Percentiles rank a stretch among this genome's conserved stretches.
These are phyloP conservation scores for Myxozyma udenii DNA, from an alignment of 805 yeast genomes.

Conservation along the genomic window DNA sequence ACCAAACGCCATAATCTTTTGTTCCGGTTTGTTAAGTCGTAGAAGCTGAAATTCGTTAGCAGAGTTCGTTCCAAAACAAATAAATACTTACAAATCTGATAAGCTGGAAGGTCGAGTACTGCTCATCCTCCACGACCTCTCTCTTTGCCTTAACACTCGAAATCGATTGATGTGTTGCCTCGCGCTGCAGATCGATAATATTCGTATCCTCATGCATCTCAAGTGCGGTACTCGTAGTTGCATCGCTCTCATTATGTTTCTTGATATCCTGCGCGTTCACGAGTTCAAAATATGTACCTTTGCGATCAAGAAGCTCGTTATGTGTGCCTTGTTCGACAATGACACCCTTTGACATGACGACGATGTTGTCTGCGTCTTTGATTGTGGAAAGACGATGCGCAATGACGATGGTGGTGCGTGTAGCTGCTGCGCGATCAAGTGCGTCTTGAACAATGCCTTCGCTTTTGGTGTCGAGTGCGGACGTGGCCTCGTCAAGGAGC, in stretches of 20 bases:
- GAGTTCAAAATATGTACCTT: slow-evolving; percentile 32
- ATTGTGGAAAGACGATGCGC: slow-evolving; percentile 53
- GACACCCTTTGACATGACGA: slow-evolving; percentile 46
- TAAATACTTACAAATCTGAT: slow-evolving; percentile 4
- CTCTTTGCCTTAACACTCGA: slow-evolving; percentile 9
- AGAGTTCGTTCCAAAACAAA: too few species aligned
- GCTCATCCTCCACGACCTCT: neutral
- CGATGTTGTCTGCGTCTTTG: slow-evolving; percentile 47
- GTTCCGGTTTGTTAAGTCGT: slow-evolving; percentile 13
- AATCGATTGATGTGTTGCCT: slow-evolving; percentile 10
- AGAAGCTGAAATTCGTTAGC: too few species aligned
- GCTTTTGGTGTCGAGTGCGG: slow-evolving; percentile 60
- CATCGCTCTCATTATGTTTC: slow-evolving; percentile 8
- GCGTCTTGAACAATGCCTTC: slow-evolving; percentile 60
- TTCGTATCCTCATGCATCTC: slow-evolving; percentile 15
- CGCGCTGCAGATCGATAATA: slow-evolving; percentile 15
- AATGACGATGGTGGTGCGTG: slow-evolving; percentile 48
- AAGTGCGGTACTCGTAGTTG: neutral
- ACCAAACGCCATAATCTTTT: slow-evolving; percentile 4
- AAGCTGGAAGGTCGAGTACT: neutral
- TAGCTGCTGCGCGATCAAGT: slow-evolving; percentile 37
- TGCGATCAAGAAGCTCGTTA: slow-evolving; percentile 31
- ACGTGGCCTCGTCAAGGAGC: slow-evolving; percentile 65
- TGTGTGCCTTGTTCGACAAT: slow-evolving; percentile 45
- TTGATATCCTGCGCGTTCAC: slow-evolving; percentile 35